Evolutionary conservation across 768 basidiomycete genomes (phyloP), one percentile per base, ranked within the genome.

Genomic region (Rhodosporidiobolus odoratus): DNA sequence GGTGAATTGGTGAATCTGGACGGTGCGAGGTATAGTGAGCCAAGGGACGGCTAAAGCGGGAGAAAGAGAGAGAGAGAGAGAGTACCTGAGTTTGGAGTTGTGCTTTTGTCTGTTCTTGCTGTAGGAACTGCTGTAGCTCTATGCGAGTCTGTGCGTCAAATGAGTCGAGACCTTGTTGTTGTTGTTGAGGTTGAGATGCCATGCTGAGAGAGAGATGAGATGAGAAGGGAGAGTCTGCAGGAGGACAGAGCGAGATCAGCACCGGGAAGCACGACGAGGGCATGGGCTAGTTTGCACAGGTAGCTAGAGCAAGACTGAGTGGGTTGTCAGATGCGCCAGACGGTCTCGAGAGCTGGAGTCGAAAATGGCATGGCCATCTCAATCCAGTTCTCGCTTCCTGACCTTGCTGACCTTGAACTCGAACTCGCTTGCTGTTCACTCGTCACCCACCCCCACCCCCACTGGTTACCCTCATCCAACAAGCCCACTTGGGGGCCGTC

Each of bases 41-140:
- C 9, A 23, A 32, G 53, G 27, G 34, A 34, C 17, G 21, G 53
- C 32, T 9, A 54, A 34, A 30, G 35, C 8, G 54, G 35, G 54
- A 37, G 54, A 56, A 56, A 37, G 35, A 7, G 19, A 56, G 34
- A 23, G 2, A 30, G 52, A 12, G 7, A 23, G 57, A 38, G 23
- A 37, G 57, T n/a, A 58, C 57, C 41, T 37, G 34, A 38, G 85
- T 81, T 75, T 91, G 85, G 59, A 91, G 75, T 66, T 82, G 83
- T 53, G 89, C 88, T 81, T 90, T 88, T 3, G 87, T 86, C 78
- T 93, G 91, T 81, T 92, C 87, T 68, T 85, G 85, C 76, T 91
- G 89, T 67, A 95, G 80, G 81, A 92, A 93, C 25, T 81, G 79
- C 38, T 85, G 81, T 52, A 96, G 85, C 79, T 96, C 93, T 34